A percentile compares a stretch with the other conserved stretches of the same genome.
Conservation (phyloP, 768 basidiomycete species). For the Mycena alexandri region DNA sequence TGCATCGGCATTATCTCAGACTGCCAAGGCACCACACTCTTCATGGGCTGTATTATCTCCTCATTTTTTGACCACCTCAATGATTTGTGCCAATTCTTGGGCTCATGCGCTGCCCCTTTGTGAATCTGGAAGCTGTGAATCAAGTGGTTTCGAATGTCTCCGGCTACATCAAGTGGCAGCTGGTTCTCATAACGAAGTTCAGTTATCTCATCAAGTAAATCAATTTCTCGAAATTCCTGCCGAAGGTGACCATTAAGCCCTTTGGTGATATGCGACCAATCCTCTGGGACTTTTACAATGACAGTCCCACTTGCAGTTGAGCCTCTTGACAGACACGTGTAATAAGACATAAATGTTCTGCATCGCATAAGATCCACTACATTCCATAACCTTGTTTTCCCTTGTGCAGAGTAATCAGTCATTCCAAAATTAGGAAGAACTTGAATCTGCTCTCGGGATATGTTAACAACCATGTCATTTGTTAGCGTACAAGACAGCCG, state of each 20-base stretch:
- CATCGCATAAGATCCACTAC: background rate
- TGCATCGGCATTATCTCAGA: no score
- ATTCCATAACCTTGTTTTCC: background rate
- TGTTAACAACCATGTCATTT: no score
- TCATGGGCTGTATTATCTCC: no score
- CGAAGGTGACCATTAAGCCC: background rate
- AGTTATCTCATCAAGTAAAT: background rate
- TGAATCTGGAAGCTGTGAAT: no score
- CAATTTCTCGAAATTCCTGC: constrained; percentile 2
- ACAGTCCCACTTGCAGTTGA: background rate
- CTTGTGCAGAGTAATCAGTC: background rate
- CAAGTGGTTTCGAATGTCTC: background rate
- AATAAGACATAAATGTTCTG: background rate
- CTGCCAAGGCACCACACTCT: no score
- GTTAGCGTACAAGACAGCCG: no score
- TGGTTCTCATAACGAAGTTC: background rate
- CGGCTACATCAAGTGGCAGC: no score
- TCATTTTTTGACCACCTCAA: no score
- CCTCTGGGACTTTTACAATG: background rate
- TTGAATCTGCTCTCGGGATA: no score
- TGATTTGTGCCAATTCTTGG: no score
- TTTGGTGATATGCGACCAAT: background rate
- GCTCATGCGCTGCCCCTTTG: no score
- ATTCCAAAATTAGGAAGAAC: no score
- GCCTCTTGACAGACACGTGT: background rate